Evolutionary conservation across 495 filamentous ascomycete genomes (phyloP).

Genomic region (Cudoniella acicularis): DNA sequence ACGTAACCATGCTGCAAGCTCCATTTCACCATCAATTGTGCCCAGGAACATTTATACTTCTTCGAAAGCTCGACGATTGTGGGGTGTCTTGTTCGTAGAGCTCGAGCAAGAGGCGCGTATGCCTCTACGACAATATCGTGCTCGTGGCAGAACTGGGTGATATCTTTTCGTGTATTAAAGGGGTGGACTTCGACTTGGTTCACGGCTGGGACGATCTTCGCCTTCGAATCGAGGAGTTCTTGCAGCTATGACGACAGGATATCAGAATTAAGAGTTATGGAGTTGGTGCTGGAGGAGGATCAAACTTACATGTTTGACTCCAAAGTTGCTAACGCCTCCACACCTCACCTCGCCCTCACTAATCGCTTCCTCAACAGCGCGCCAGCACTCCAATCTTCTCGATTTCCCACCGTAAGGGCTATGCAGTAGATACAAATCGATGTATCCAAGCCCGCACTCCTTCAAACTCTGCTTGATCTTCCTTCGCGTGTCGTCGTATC

Average conservation of each 20-base stretch:
- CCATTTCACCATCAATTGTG: constrained; percentile 82
- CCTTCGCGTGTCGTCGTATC: constrained; percentile 52
- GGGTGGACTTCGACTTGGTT: constrained; percentile 90
- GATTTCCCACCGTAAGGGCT: constrained; percentile 57
- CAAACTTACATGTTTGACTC: constrained; percentile 56
- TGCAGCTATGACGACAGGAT: constrained; percentile 41
- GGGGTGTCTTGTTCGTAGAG: constrained; percentile 62
- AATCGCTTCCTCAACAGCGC: constrained; percentile 59
- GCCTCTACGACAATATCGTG: constrained; percentile 71
- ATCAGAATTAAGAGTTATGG: constrained; percentile 5
- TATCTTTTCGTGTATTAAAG: constrained; percentile 71
- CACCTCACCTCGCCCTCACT: constrained; percentile 58
- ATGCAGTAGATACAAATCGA: constrained; percentile 62
- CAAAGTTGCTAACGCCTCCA: constrained; percentile 68
- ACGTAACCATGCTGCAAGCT: constrained; percentile 77
- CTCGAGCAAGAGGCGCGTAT: constrained; percentile 74
- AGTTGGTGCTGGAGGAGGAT: no score
- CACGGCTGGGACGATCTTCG: constrained; percentile 49
- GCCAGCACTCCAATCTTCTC: constrained; percentile 57
- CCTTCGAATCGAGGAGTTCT: constrained; percentile 56
- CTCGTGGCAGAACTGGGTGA: constrained; percentile 68
- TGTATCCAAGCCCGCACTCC: constrained; percentile 51
- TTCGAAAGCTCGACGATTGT: constrained; percentile 54
- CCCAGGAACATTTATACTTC: constrained; percentile 68
- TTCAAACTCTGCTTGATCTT: constrained; percentile 54